Percentiles rank a stretch among this genome's conserved stretches.
phyloP scores from a whole-genome alignment of 164 flowering plant genomes.

The Liquidambar formosana region DNA sequence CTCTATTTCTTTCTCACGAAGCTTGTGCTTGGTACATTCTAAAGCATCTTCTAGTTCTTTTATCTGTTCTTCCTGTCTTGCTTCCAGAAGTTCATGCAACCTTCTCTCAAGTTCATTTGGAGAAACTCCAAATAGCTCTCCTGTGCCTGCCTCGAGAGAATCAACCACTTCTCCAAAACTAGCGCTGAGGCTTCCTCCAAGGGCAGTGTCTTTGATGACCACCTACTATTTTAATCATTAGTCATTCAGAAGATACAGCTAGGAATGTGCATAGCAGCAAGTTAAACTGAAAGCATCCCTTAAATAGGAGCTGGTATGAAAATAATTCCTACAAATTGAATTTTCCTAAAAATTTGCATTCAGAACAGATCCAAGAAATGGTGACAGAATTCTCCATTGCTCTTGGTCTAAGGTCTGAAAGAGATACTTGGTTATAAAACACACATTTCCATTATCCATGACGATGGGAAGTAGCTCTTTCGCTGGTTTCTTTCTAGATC shows the following conservation, averaged over 20 bases:
- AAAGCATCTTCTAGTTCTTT: constrained; percentile 66
- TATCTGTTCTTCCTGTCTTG: constrained; percentile 63
- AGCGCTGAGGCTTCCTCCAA: constrained; percentile 17
- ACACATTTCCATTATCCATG: too few relatives aligned
- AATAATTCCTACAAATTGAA: too few relatives aligned
- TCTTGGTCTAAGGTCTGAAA: too few relatives aligned
- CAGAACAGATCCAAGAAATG: too few relatives aligned
- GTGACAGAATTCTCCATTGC: too few relatives aligned
- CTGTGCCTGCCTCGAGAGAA: constrained; percentile 14
- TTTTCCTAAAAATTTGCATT: too few relatives aligned
- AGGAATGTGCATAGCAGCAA: neutral
- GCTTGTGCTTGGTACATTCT: constrained; percentile 35
- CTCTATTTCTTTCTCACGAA: constrained; percentile 63
- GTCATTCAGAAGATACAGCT: neutral
- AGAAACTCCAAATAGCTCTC: constrained; percentile 37
- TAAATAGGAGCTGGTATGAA: too few relatives aligned
- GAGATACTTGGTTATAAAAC: too few relatives aligned
- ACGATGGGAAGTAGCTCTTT: too few relatives aligned
- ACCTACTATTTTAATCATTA: constrained; percentile 28
- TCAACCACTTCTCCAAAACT: constrained; percentile 33
- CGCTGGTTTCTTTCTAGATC: too few relatives aligned
- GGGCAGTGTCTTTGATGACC: constrained; percentile 20
- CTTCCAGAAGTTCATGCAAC: constrained; percentile 60
- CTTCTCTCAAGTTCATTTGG: constrained; percentile 66
- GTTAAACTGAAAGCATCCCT: neutral